Evolutionary conservation across 805 yeast species (phyloP), one percentile per base, ranked within the genome.

Genomic region (Schwanniomyces pseudopolymorphus): DNA sequence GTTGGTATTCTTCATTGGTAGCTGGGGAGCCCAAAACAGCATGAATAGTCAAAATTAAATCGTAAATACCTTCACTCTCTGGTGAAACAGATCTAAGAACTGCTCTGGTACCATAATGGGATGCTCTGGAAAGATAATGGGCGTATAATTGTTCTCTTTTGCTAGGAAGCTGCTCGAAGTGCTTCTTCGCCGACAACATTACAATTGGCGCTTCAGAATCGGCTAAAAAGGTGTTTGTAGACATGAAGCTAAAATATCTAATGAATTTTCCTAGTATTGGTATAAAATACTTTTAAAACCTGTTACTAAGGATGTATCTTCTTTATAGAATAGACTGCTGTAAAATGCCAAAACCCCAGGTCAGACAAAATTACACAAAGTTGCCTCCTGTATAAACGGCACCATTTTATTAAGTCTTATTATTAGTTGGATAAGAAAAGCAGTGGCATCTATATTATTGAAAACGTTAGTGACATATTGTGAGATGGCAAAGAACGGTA

Each of bases 51-150:
- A 89, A 63, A 43, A 89, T 78, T 57, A 89, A 70, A 54, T 89
- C 91, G 59, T 74, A 88, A 48, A 89, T 85, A 19, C 66, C 61
- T 64, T 89, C 96, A 49, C 89, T 80, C 58, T 89, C 96, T 19
- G 86, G 85, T 9, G 91, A 84, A 5, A 89, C 95, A 35, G 89
- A 89, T 58, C 96, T 76, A 49, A 88, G 70, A 2, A 87, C 88
- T 5, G 84, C 87, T 51, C 94, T 74, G 9, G 94, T 78, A 33
- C 97, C 97, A 67, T 81, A 81, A 62, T 87, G 95, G 38, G 90
- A 81, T 2, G 96, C 96, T 58, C 84, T 80, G 33, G 91, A 81
- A 66, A 89, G 80, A 63, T 82, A 83, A 68, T 89, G 96, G 17
- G 96, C 95, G 60, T 89, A 89, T 33, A 58, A 51, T 47, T 76